Evolutionary conservation across 495 filamentous ascomycete species (phyloP), one percentile per base, ranked within the genome.

Genomic region (Lentithecium fluviatile): DNA sequence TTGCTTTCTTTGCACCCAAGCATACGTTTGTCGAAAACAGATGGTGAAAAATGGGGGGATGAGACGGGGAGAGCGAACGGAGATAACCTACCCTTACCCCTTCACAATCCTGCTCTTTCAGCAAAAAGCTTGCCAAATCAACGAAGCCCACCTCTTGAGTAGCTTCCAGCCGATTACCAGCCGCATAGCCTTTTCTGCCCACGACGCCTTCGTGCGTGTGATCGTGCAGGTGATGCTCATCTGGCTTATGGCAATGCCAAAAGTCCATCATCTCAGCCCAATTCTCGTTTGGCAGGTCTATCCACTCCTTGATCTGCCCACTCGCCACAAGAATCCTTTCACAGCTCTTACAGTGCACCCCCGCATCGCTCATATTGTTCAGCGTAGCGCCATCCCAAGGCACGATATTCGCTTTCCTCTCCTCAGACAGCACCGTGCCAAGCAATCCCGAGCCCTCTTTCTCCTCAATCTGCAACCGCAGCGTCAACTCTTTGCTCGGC

Each of bases 211-310:
- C 49, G 21, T 66, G 65, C 4, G 46, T 59, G 36, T 68, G 60
- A 10, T 52, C 47, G 50, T 43, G 91, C 19, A 54, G 29, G 40
- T 74, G 65, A 11, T 72, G 63, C 40, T 68, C 67, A 45, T 71
- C 56, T 8, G 74, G 94, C 70, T 97, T 97, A 72, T 98, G 94
- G 70, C 94, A 99, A 73, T 99, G 94, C 94, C 94, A 99, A 66
- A 97, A 96, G 70, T 99, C 94, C 94, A 99, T 99, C 95, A 97
- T 97, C 73, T 99, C 94, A 1, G 93, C 94, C 94, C 94, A 99
- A 67, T 95, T 94, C 58, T 92, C 90, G 65, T 90, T 95, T 0
- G 94, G 94, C 4, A 98, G 79, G 68, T 97, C 91, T 74, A 92
- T 96, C 94, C 95, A 98, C n/a, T 73, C 74, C 64, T 73, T 73